These are phyloP conservation scores for Aureobasidium sp. DNA, from an alignment of 2,329 filamentous ascomycete species.

Conservation along the genomic window DNA sequence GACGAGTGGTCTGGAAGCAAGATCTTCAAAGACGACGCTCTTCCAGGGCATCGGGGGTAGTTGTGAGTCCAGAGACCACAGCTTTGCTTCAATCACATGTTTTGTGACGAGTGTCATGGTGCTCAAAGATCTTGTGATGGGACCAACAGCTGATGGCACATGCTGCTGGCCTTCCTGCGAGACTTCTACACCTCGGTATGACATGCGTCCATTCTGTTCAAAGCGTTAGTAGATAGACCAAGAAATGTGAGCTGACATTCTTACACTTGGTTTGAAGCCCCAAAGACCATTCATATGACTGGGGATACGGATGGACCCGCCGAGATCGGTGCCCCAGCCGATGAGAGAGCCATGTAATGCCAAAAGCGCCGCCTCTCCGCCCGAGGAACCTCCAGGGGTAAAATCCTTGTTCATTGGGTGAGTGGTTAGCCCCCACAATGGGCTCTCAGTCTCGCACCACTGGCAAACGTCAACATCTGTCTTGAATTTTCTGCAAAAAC, in stretches of 20 bases:
- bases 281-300: slow-evolving; percentile 43
- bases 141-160: slow-evolving; percentile 56
- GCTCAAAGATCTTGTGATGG: slow-evolving; percentile 47
- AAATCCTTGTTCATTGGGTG: slow-evolving; percentile 39
- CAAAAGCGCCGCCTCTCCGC: slow-evolving; percentile 39
- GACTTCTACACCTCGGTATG: slow-evolving; percentile 53
- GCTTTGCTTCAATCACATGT: slow-evolving; percentile 27
- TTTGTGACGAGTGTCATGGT: slow-evolving; percentile 42
- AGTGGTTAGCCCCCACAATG: slow-evolving; percentile 44
- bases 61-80: slow-evolving; percentile 38
- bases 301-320: slow-evolving; percentile 46
- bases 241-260: background rate
- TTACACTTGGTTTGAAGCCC: slow-evolving; percentile 43
- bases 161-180: slow-evolving; percentile 59
- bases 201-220: slow-evolving; percentile 43
- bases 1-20: slow-evolving; percentile 18
- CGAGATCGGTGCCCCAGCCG: slow-evolving; percentile 48
- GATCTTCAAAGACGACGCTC: slow-evolving; percentile 22
- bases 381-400: slow-evolving; percentile 43
- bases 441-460: slow-evolving; percentile 50
- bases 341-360: slow-evolving; percentile 37
- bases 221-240: background rate
- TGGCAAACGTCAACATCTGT: slow-evolving; percentile 23
- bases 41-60: slow-evolving; percentile 38
- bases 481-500: background rate